A percentile compares a stretch with the other conserved stretches of the same genome.
These are phyloP conservation scores for Pholiota molesta DNA, from an alignment of 768 basidiomycete species.

Conservation along the genomic window DNA sequence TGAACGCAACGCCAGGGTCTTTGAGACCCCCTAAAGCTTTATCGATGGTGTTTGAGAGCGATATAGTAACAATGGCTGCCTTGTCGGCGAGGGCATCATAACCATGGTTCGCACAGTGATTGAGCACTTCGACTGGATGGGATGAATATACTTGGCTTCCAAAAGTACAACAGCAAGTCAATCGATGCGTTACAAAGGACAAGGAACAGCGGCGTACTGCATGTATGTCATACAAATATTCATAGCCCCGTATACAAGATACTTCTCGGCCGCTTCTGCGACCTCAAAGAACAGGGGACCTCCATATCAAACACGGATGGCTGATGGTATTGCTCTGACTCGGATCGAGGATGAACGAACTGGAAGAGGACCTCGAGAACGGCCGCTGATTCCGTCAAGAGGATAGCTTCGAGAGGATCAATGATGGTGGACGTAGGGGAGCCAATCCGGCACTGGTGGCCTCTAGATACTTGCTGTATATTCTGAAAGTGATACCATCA, in stretches of 20 bases:
- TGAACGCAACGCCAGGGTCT: background rate
- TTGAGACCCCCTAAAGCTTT: background rate
- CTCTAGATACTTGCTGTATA: background rate
- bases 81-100: conserved; percentile 8
- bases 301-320: conserved; percentile 7
- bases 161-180: no score
- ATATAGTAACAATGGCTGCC: background rate
- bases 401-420: background rate
- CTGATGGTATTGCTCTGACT: background rate
- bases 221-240: conserved; percentile 20
- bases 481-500: background rate
- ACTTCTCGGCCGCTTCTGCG: conserved; percentile 29
- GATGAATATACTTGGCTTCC: background rate
- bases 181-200: background rate
- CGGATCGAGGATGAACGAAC: background rate
- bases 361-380: background rate
- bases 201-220: conserved; percentile 10
- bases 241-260: conserved; percentile 27
- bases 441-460: background rate
- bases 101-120: conserved; percentile 10
- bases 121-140: conserved; percentile 8
- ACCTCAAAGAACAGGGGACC: conserved; percentile 13
- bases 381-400: background rate
- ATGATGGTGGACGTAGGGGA: background rate
- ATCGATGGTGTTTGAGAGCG: background rate